Conservation (phyloP, 495 filamentous ascomycete species). For the Daldinia bambusicola region DNA sequence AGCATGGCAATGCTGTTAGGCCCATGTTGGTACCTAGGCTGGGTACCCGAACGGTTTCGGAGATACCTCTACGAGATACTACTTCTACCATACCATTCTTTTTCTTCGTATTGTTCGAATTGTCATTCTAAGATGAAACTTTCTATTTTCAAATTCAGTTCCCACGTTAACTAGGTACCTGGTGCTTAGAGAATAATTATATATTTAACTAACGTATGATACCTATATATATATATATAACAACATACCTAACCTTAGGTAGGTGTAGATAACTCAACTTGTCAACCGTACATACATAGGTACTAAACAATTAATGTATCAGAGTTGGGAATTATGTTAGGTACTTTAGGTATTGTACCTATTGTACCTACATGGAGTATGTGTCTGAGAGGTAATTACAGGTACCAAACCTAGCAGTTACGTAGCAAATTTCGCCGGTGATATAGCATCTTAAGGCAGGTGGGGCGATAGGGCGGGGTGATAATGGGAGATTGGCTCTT, state of each 20-base stretch:
- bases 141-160: not conserved
- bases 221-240: no score
- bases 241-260: no score
- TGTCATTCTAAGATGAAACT: not conserved
- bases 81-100: not conserved
- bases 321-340: no score
- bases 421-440: not conserved
- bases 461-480: constrained; percentile 41
- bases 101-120: not conserved
- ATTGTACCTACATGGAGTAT: no score
- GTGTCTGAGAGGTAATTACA: not conserved
- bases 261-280: no score
- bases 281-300: no score
- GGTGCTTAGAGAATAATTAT: not conserved
- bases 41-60: not conserved
- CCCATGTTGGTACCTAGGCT: not conserved
- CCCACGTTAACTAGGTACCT: not conserved
- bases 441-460: constrained; percentile 21
- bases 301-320: no score
- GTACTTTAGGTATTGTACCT: no score
- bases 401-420: not conserved
- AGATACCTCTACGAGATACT: constrained; percentile 2
- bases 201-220: no score
- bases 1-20: not conserved
- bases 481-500: constrained; percentile 18